Percentiles rank a stretch among this genome's conserved stretches.
These are phyloP conservation scores for Nicotiana paniculata DNA, from an alignment of 257 asterid species.

Conservation along the genomic window DNA sequence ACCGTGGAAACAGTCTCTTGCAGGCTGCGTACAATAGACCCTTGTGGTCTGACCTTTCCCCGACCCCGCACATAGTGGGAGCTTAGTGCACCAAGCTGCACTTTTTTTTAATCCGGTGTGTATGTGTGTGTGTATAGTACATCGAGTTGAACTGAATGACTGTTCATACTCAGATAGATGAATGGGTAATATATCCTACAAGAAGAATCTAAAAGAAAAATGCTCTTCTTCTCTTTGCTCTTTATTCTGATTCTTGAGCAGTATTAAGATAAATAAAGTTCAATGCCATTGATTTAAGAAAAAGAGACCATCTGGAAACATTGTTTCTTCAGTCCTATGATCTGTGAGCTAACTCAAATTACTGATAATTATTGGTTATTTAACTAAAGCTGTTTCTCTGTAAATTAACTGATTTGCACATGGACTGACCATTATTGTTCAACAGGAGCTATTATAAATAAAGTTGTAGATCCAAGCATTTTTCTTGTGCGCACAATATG, in stretches of 20 bases:
- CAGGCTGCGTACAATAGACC: too few relatives aligned
- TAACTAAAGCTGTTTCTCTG: background rate
- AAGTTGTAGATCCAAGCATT: background rate
- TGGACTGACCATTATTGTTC: background rate
- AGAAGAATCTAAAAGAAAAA: background rate
- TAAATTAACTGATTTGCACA: background rate
- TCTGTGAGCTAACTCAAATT: background rate
- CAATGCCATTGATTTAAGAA: background rate
- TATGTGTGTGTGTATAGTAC: background rate
- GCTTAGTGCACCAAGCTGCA: too few relatives aligned
- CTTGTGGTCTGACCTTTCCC: too few relatives aligned
- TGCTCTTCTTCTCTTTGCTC: background rate
- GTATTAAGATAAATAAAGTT: background rate
- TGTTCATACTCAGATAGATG: background rate
- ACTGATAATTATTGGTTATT: constrained; percentile 2
- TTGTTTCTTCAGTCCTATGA: background rate
- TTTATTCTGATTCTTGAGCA: background rate
- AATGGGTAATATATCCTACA: too few relatives aligned
- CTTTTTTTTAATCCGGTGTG: background rate
- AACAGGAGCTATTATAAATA: constrained; percentile 2
- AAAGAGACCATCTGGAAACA: background rate
- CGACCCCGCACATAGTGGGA: too few relatives aligned
- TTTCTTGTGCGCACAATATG: background rate
- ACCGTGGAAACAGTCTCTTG: too few relatives aligned
- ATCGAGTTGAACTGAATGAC: background rate